phyloP scores from a whole-genome alignment of 805 yeast genomes.

The Ogataea siamensis region DNA sequence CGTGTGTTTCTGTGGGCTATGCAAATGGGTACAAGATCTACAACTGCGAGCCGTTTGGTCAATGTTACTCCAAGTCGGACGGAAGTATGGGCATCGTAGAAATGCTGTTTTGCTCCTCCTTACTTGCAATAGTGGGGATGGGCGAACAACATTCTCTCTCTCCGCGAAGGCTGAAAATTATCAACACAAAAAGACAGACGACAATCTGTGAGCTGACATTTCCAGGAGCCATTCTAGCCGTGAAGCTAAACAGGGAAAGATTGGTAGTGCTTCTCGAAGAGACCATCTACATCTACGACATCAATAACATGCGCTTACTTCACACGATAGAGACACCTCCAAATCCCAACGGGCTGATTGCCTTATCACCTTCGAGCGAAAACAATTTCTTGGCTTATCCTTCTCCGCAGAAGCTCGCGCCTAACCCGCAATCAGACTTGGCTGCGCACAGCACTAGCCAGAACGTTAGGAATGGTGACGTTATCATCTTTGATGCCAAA shows the following conservation, averaged over 20 bases:
- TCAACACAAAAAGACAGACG: conserved; percentile 71
- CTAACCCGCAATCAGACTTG: conserved; percentile 15
- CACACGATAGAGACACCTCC: conserved; percentile 68
- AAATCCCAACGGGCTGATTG: conserved; percentile 58
- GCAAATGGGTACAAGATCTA: conserved; percentile 66
- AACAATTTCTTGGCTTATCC: conserved; percentile 67
- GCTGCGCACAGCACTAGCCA: conserved; percentile 17
- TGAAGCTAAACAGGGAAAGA: conserved; percentile 79
- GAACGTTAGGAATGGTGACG: conserved; percentile 57
- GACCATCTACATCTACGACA: conserved; percentile 85
- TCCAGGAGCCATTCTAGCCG: conserved; percentile 73
- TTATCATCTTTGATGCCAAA: conserved; percentile 76
- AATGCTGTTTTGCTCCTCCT: conserved; percentile 86
- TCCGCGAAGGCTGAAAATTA: conserved; percentile 80
- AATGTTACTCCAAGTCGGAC: conserved; percentile 51
- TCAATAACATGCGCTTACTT: conserved; percentile 80
- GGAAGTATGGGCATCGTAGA: conserved; percentile 78
- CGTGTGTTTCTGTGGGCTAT: conserved; percentile 74
- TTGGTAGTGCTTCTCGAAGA: conserved; percentile 79
- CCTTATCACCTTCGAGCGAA: conserved; percentile 54
- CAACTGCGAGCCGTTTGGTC: conserved; percentile 83
- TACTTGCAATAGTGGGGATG: conserved; percentile 79
- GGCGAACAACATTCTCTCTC: conserved; percentile 73
- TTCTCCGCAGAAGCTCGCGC: conserved; percentile 60
- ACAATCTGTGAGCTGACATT: conserved; percentile 88